phyloP scores from a whole-genome alignment of 1,139 yeast species.

The Meyerozyma athensensis region DNA sequence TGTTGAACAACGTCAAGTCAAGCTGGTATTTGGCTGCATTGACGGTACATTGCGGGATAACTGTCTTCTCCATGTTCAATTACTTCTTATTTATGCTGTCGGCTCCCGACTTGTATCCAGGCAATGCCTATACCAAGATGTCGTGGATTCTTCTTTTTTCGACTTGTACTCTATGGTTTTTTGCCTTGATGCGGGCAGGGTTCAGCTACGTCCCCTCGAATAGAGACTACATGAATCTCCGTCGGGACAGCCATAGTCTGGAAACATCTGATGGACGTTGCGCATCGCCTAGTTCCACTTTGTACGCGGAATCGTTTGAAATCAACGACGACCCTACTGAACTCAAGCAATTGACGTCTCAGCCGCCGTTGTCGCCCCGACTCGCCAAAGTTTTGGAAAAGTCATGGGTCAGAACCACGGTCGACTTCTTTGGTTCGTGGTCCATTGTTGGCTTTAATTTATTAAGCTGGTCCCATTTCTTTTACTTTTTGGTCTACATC shows the following conservation, averaged over 20 bases:
- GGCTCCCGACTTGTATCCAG: conserved; percentile 69
- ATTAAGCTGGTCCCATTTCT: conserved; percentile 63
- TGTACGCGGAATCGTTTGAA: conserved; percentile 1
- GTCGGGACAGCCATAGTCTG: neutral
- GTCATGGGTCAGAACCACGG: conserved; percentile 23
- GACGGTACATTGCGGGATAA: conserved; percentile 43
- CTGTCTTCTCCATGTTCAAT: conserved; percentile 49
- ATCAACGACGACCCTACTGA: neutral
- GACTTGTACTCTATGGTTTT: conserved; percentile 47
- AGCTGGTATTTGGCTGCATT: conserved; percentile 56
- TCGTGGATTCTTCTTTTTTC: conserved; percentile 54
- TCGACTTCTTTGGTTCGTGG: conserved; percentile 31
- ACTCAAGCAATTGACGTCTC: neutral
- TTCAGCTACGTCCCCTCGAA: neutral
- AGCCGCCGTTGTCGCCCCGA: conserved; percentile 6
- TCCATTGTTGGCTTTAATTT: conserved; percentile 39
- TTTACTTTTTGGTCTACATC: conserved; percentile 54
- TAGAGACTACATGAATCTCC: no score
- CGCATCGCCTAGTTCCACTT: neutral
- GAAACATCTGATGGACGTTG: neutral
- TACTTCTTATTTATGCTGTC: conserved; percentile 57
- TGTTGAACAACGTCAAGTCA: conserved; percentile 56
- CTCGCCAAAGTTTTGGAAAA: conserved; percentile 24
- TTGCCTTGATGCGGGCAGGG: conserved; percentile 30
- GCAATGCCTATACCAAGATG: conserved; percentile 67